These are phyloP conservation scores for Senecio squalidus DNA, from an alignment of 140 eudicot genomes.

Conservation along the genomic window DNA sequence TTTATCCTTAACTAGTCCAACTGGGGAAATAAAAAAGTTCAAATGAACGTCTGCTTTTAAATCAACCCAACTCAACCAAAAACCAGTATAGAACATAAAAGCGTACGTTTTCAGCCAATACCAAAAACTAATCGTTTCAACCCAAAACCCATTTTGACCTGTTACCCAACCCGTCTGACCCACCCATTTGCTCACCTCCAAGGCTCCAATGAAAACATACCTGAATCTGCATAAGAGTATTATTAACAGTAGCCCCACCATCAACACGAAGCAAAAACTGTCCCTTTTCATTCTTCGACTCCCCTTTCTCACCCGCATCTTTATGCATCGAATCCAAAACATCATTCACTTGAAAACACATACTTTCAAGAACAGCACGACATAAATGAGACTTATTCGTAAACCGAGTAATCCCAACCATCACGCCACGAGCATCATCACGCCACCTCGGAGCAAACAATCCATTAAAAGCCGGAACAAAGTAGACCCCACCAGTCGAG, in stretches of 20 bases:
- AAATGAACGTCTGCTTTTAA: too few relatives aligned
- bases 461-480: conserved; percentile 87
- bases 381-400: conserved; percentile 78
- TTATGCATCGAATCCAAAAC: conserved; percentile 81
- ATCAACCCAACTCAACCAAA: too few relatives aligned
- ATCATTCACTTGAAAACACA: conserved; percentile 88
- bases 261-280: conserved; percentile 66
- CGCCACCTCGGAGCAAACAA: conserved; percentile 96
- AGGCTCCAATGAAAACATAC: conserved; percentile 25
- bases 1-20: neutral
- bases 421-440: conserved; percentile 86
- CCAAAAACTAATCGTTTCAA: neutral
- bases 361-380: conserved; percentile 82
- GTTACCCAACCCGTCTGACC: neutral
- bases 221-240: conserved; percentile 71
- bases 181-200: neutral
- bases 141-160: conserved; percentile 7
- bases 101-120: neutral
- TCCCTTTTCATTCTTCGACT: conserved; percentile 42
- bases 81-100: too few relatives aligned
- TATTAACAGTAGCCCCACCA: conserved; percentile 81
- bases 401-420: conserved; percentile 65
- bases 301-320: conserved; percentile 70
- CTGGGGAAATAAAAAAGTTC: neutral
- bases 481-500: conserved; percentile 85